These are phyloP conservation scores for Phycomyces blakesleeanus DNA, from an alignment of 192 early-diverging fungal genomes.

Conservation along the genomic window DNA sequence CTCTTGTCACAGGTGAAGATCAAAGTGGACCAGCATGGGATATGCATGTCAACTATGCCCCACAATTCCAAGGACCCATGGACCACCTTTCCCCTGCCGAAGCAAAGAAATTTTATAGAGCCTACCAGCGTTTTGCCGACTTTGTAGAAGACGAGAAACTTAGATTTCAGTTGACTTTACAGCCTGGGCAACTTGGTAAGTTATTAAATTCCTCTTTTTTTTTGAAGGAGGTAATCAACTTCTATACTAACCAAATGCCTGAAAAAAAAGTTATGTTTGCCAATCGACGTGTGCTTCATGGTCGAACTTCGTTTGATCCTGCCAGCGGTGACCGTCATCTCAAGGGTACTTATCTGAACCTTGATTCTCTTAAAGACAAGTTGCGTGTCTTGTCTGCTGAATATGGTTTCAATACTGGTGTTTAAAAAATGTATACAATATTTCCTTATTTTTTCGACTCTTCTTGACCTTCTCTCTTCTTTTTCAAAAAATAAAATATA, in stretches of 20 bases:
- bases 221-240: no score
- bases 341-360: constrained; percentile 61
- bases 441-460: no score
- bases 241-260: no score
- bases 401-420: constrained; percentile 9
- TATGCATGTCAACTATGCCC: constrained; percentile 68
- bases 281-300: constrained; percentile 79
- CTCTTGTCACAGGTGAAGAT: constrained; percentile 50
- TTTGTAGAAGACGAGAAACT: constrained; percentile 54
- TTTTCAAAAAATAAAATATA: neutral
- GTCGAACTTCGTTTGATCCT: constrained; percentile 68
- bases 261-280: constrained; percentile 58
- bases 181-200: constrained; percentile 57
- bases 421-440: no score
- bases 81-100: constrained; percentile 40
- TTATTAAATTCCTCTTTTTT: neutral
- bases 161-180: constrained; percentile 55
- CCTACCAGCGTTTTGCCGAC: constrained; percentile 57
- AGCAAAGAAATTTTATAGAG: constrained; percentile 58
- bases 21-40: constrained; percentile 33
- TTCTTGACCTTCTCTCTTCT: no score
- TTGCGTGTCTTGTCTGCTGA: constrained; percentile 24
- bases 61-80: constrained; percentile 82
- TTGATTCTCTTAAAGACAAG: constrained; percentile 60
- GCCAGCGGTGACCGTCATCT: constrained; percentile 68